Evolutionary conservation across 1,284 basidiomycete species (phyloP).

Genomic region (Rhodofomes roseus): DNA sequence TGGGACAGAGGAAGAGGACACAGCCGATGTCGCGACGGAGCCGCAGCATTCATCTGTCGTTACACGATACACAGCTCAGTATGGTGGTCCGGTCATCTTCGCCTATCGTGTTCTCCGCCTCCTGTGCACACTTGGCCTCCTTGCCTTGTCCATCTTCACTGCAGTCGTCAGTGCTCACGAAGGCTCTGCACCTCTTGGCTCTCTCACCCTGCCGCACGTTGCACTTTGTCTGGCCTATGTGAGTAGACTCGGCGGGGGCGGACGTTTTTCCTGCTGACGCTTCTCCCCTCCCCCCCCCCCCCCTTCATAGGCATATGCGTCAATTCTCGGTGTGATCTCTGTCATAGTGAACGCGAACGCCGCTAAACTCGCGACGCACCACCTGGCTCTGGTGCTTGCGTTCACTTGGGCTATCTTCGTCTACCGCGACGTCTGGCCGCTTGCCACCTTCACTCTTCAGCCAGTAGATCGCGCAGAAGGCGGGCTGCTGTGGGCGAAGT

Average conservation of each 20-base stretch:
- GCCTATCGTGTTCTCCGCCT: slow-evolving; percentile 23
- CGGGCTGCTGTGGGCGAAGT: slow-evolving; percentile 31
- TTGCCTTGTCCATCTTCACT: slow-evolving; percentile 21
- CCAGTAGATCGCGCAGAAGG: slow-evolving; percentile 40
- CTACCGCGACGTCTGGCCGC: slow-evolving; percentile 50
- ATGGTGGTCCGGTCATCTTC: slow-evolving; percentile 24
- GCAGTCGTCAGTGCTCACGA: background rate
- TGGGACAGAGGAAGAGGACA: background rate
- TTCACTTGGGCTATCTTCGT: slow-evolving; percentile 39
- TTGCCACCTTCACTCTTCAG: slow-evolving; percentile 36
- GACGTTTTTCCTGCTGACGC: slow-evolving; percentile 14
- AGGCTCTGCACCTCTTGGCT: background rate
- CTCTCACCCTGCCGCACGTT: slow-evolving; percentile 20
- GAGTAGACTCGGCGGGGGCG: slow-evolving; percentile 6
- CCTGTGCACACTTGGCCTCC: slow-evolving; percentile 20
- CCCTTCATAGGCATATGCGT: slow-evolving; percentile 22
- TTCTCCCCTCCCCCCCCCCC: slow-evolving; percentile 36
- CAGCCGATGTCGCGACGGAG: background rate
- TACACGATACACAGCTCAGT: slow-evolving; percentile 11
- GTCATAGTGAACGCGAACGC: background rate
- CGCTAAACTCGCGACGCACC: slow-evolving; percentile 2
- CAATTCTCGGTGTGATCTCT: slow-evolving; percentile 15
- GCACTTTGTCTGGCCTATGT: slow-evolving; percentile 33
- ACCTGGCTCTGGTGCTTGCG: slow-evolving; percentile 31
- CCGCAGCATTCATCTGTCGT: slow-evolving; percentile 17